Conservation (phyloP, 2,329 filamentous ascomycete species). For the Biscogniauxia sp. region DNA sequence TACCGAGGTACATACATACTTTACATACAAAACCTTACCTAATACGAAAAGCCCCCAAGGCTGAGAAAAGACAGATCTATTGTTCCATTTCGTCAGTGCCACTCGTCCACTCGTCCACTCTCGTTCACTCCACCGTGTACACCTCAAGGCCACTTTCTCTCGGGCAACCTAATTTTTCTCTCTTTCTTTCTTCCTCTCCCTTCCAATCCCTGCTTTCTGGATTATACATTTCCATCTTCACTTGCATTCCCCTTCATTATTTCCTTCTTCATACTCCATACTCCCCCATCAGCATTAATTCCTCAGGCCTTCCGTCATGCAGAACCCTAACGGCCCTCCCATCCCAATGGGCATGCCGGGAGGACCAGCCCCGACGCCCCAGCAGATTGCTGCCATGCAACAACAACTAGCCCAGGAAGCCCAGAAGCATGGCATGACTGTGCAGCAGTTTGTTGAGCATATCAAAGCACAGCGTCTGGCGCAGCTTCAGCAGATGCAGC, state of each 20-base stretch:
- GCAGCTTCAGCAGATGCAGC: constrained; percentile 40
- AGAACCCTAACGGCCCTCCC: constrained; percentile 22
- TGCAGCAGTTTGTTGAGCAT: constrained; percentile 77
- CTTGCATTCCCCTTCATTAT: neutral
- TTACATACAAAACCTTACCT: neutral
- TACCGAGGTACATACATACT: neutral
- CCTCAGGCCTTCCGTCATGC: constrained; percentile 17
- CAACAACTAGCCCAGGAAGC: constrained; percentile 80
- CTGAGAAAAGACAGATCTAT: constrained; percentile 3
- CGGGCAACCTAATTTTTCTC: constrained; percentile 2
- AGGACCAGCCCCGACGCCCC: constrained; percentile 60
- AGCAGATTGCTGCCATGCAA: constrained; percentile 84
- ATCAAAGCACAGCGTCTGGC: constrained; percentile 58
- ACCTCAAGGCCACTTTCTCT: neutral
- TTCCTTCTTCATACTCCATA: neutral
- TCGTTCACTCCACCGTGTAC: neutral
- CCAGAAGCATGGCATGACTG: constrained; percentile 77
- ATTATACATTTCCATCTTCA: neutral
- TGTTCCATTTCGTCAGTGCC: constrained; percentile 2
- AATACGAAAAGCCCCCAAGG: neutral
- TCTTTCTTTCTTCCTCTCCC: constrained; percentile 1
- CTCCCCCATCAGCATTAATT: neutral
- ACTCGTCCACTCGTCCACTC: neutral
- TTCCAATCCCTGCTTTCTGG: constrained; percentile 4
- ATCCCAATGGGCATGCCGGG: constrained; percentile 19